Conservation (phyloP, 2,329 filamentous ascomycete genomes). For the Colletotrichum sp. region DNA sequence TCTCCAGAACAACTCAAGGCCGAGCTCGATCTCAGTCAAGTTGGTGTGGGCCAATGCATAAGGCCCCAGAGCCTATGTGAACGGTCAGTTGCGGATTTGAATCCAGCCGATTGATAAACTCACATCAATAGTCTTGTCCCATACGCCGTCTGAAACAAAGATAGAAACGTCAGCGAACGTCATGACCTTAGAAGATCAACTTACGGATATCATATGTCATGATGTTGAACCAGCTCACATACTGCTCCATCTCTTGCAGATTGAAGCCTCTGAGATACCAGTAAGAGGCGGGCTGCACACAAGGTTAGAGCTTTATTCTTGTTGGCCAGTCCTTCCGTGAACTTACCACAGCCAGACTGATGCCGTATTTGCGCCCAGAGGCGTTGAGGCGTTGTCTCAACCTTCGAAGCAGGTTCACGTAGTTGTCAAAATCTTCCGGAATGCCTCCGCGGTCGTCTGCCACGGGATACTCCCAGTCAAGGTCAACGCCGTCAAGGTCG, state of each 20-base stretch:
- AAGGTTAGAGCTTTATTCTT: background rate
- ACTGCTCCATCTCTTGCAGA: conserved; percentile 22
- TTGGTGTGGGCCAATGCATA: conserved; percentile 33
- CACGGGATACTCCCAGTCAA: conserved; percentile 48
- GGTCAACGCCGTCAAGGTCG: conserved; percentile 48
- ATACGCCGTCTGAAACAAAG: conserved; percentile 8
- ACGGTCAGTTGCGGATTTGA: background rate
- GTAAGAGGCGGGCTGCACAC: conserved; percentile 28
- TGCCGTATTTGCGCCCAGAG: background rate
- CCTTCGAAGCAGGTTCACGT: conserved; percentile 22
- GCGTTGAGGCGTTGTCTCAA: background rate
- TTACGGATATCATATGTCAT: conserved; percentile 46
- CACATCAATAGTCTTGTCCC: conserved; percentile 26
- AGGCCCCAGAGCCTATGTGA: background rate
- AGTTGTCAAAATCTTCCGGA: conserved; percentile 37
- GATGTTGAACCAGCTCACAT: conserved; percentile 38
- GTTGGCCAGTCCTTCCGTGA: background rate
- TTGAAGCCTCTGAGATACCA: conserved; percentile 33
- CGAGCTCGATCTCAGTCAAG: conserved; percentile 32
- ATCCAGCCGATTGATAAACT: conserved; percentile 9
- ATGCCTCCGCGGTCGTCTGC: conserved; percentile 42
- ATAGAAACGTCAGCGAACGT: background rate
- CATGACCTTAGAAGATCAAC: background rate
- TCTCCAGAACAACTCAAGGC: conserved; percentile 28
- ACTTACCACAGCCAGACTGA: background rate